These are phyloP conservation scores for Eragrostis curvula DNA, from an alignment of 176 grass and related monocot species.

Conservation along the genomic window DNA sequence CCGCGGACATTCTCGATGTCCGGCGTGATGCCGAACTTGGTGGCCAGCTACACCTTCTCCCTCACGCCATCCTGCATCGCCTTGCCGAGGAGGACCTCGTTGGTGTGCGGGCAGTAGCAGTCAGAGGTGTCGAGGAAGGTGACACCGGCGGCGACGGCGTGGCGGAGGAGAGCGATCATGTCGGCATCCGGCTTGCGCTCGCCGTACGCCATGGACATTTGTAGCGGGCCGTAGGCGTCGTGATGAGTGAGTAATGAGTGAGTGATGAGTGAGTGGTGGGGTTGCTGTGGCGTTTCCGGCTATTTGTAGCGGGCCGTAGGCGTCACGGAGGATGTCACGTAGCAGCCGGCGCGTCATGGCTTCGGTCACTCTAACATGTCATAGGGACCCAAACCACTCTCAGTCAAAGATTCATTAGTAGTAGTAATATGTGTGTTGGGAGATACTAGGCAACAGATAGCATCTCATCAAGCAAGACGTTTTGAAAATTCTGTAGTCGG, in stretches of 20 bases:
- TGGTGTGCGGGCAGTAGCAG: constrained; percentile 34
- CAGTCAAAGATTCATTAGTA: too few relatives aligned
- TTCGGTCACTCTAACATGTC: too few relatives aligned
- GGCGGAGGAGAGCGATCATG: constrained; percentile 43
- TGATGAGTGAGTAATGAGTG: too few relatives aligned
- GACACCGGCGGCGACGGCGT: constrained; percentile 38
- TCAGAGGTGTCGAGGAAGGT: constrained; percentile 63
- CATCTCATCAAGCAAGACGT: too few relatives aligned
- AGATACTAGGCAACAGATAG: too few relatives aligned
- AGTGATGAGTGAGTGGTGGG: too few relatives aligned
- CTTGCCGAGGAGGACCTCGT: constrained; percentile 57
- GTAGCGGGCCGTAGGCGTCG: too few relatives aligned
- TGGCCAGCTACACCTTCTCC: constrained; percentile 69
- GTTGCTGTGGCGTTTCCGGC: too few relatives aligned
- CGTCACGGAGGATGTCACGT: not conserved
- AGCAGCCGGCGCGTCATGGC: not conserved
- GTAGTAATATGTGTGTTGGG: too few relatives aligned
- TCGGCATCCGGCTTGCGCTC: constrained; percentile 18
- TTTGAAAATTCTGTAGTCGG: too few relatives aligned
- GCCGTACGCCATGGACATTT: constrained; percentile 53
- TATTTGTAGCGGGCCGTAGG: not conserved
- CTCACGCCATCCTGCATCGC: constrained; percentile 51
- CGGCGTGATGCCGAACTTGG: constrained; percentile 56
- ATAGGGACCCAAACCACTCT: too few relatives aligned
- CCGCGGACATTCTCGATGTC: constrained; percentile 36